Evolutionary conservation across 495 filamentous ascomycete genomes (phyloP).

Genomic region (Talaromyces trachyspermus): DNA sequence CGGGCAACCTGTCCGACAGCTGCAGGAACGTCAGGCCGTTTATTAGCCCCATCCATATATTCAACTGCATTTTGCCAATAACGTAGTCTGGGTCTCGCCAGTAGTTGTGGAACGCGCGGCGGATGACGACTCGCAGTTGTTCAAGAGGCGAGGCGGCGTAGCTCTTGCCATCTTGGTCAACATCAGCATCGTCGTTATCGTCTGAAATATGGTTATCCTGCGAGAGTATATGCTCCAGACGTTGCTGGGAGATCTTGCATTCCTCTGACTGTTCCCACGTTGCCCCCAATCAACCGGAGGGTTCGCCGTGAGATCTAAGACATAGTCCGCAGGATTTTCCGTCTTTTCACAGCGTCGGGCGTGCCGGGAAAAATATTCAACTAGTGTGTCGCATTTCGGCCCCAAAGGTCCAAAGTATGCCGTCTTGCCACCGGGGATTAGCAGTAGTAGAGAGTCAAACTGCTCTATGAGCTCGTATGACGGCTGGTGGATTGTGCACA

Average conservation of each 20-base stretch:
- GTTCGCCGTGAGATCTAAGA: constrained; percentile 66
- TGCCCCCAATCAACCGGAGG: constrained; percentile 52
- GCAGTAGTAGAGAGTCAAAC: constrained; percentile 71
- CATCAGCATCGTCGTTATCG: no score
- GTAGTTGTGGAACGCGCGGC: constrained; percentile 40
- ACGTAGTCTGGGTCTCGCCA: constrained; percentile 49
- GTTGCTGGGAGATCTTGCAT: constrained; percentile 25
- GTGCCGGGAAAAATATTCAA: constrained; percentile 68
- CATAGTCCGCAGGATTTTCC: constrained; percentile 85
- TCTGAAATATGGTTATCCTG: no score
- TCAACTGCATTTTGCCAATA: constrained; percentile 11
- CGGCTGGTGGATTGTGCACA: constrained; percentile 84
- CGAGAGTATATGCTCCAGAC: no score
- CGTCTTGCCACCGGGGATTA: constrained; percentile 61
- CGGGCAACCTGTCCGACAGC: constrained; percentile 10
- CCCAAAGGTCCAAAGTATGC: constrained; percentile 78
- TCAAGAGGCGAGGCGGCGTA: not conserved
- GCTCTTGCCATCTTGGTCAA: no score
- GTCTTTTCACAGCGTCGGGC: constrained; percentile 61
- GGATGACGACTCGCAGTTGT: not conserved
- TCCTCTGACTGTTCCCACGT: constrained; percentile 40
- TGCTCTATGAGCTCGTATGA: constrained; percentile 76
- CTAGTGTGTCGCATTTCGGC: constrained; percentile 53
- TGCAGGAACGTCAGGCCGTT: not conserved
- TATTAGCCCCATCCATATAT: not conserved